Conservation (phyloP, 176 grass and related monocot species). For the Typha latifolia region DNA sequence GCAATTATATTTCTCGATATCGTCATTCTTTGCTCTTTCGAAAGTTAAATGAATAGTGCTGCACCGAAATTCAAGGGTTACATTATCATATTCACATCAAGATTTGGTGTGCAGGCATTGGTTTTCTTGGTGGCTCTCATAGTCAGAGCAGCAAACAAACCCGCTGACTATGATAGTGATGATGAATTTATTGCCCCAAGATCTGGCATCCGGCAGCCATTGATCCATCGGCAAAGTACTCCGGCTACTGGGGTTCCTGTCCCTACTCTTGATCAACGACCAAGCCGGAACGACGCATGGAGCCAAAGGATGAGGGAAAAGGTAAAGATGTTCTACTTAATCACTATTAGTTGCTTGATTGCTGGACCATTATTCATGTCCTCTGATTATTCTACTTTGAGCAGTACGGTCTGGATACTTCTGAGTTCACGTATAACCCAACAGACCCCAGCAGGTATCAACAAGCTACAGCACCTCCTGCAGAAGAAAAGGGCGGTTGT, state of each 20-base stretch:
- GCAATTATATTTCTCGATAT: too few species aligned
- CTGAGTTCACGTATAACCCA: slow-evolving; percentile 84
- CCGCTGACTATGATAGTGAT: slow-evolving; percentile 83
- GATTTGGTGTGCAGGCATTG: slow-evolving; percentile 39
- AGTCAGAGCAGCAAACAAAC: slow-evolving; percentile 87
- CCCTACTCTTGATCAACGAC: slow-evolving; percentile 63
- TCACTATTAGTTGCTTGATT: not conserved
- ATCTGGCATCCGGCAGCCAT: slow-evolving; percentile 51
- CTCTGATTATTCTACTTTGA: slow-evolving; percentile 12
- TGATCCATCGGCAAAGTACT: slow-evolving; percentile 51
- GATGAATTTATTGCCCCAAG: slow-evolving; percentile 61
- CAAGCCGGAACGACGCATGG: slow-evolving; percentile 72
- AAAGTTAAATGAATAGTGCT: too few species aligned
- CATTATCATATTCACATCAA: not conserved
- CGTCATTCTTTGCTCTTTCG: too few species aligned
- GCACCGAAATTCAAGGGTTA: too few species aligned
- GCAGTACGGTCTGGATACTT: slow-evolving; percentile 94
- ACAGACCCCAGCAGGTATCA: slow-evolving; percentile 60
- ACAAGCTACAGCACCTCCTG: slow-evolving; percentile 34
- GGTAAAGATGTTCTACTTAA: slow-evolving; percentile 26
- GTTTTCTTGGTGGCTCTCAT: slow-evolving; percentile 70
- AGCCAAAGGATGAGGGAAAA: slow-evolving; percentile 98
- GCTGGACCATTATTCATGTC: slow-evolving; percentile 1
- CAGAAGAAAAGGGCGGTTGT: slow-evolving; percentile 47
- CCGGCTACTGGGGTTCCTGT: slow-evolving; percentile 63